These are phyloP conservation scores for Pichia kudriavzevii DNA, from an alignment of 1,139 yeast species.

Conservation along the genomic window DNA sequence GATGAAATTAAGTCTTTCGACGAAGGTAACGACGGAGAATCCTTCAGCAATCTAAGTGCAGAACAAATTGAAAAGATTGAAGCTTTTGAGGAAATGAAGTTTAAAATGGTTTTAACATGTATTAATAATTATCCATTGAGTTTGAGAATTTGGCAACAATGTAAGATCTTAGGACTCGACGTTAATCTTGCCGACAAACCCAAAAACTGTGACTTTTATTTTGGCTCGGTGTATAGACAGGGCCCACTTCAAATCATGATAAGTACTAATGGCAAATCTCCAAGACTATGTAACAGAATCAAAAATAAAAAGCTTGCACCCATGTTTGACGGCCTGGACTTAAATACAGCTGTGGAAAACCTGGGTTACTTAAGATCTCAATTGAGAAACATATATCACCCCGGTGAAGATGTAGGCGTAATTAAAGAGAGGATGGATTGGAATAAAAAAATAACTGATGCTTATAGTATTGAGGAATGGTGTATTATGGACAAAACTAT, in stretches of 20 bases:
- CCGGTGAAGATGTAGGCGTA: slow-evolving; percentile 43
- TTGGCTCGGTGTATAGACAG: slow-evolving; percentile 70
- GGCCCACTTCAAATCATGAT: slow-evolving; percentile 81
- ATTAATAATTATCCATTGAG: slow-evolving; percentile 65
- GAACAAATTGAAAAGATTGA: slow-evolving; percentile 16
- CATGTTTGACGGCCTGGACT: slow-evolving; percentile 32
- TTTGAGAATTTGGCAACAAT: slow-evolving; percentile 49
- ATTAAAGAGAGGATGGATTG: slow-evolving; percentile 65
- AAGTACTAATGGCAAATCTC: slow-evolving; percentile 77
- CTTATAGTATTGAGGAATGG: slow-evolving; percentile 53
- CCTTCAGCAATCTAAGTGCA: slow-evolving; percentile 1
- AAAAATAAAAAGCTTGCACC: slow-evolving; percentile 47
- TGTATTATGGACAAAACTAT: slow-evolving; percentile 33
- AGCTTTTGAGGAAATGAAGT: slow-evolving; percentile 35
- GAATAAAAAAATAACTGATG: slow-evolving; percentile 62
- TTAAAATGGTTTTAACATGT: slow-evolving; percentile 67
- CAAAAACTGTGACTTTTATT: slow-evolving; percentile 74
- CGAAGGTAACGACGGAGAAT: slow-evolving; percentile 26
- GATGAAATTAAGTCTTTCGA: slow-evolving; percentile 17
- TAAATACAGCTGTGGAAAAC: slow-evolving; percentile 56
- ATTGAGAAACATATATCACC: slow-evolving; percentile 37
- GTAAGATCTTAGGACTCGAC: slow-evolving; percentile 49
- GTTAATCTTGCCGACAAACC: slow-evolving; percentile 87
- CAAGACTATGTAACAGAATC: slow-evolving; percentile 61
- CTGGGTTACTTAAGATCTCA: slow-evolving; percentile 51